Base-by-base conservation (phyloP, 257 asterid genomes). In the Capsicum baccatum region DNA sequence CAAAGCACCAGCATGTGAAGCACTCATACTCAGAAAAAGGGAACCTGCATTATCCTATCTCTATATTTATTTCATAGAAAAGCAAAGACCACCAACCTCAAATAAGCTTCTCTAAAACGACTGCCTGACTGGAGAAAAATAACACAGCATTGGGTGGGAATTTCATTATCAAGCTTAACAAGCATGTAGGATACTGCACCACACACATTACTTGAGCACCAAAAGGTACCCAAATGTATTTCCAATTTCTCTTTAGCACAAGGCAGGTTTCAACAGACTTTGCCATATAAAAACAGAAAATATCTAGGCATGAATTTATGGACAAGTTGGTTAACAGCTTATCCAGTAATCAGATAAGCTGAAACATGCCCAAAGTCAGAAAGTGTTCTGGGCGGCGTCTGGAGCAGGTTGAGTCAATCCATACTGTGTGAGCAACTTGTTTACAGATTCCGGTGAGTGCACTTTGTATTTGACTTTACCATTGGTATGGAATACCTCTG, bases 391-490 rank as follows among this genome's bases (percentile, higher is more conserved):
- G 16, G 66, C 21, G 33, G 66, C 14, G 33, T 82, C 85, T 4
- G 79, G 79, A 9, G 85, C 33, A 35, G 74, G 86, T 52, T 50
- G 86, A 56, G 86, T 84, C 56, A 84, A 58, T 48, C 86, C 86
- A 63, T 33, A 39, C 58, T 21, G 21, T n/a, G 62, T 37, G 14
- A 84, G 67, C 83, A 84, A 76, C 47, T 19, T 60, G 70, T 62
- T 62, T 79, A 84, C 21, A 11, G 86, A 50, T n/a, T 84, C 86
- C 3, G 15, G 67, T 17, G 83, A 59, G 82, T 63, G 69, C 9
- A 78, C 79, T 6, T 60, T 57, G 73, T 84, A 84, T 48, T 84
- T 76, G 33, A 84, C 83, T 84, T 76, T 62, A 14, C 83, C 86
- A 48, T 76, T 74, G n/a, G 67, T 15, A 0, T 33, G 63, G 79